These are phyloP conservation scores for Asparagopsis taxiformis DNA, from an alignment of 31 red algal species.

Conservation along the genomic window DNA sequence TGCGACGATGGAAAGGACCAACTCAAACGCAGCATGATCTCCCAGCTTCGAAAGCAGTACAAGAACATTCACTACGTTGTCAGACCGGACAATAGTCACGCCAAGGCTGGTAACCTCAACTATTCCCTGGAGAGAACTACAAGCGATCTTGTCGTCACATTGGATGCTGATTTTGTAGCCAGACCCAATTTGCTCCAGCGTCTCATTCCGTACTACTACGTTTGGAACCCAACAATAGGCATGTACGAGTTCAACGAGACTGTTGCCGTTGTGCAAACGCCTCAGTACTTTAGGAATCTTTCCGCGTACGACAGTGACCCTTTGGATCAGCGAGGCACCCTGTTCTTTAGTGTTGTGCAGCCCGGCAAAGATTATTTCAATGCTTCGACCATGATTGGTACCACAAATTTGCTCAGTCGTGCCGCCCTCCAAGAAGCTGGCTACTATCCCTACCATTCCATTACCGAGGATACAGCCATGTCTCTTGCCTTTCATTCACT, in stretches of 20 bases:
- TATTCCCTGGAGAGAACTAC: slow-evolving; percentile 68
- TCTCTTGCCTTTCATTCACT: slow-evolving; percentile 54
- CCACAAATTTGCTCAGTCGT: slow-evolving; percentile 53
- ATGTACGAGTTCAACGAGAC: slow-evolving; percentile 77
- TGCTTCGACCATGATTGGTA: slow-evolving; percentile 71
- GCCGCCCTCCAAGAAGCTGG: slow-evolving; percentile 34
- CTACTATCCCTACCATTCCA: slow-evolving; percentile 76
- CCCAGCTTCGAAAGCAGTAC: slow-evolving; percentile 51
- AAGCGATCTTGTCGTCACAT: slow-evolving; percentile 54
- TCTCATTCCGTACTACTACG: slow-evolving; percentile 65
- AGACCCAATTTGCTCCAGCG: slow-evolving; percentile 70
- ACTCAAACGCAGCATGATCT: slow-evolving; percentile 47
- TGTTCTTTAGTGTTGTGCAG: slow-evolving; percentile 56
- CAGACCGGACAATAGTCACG: slow-evolving; percentile 50
- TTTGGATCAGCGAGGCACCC: slow-evolving; percentile 55
- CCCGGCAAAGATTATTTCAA: slow-evolving; percentile 80
- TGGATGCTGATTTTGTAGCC: slow-evolving; percentile 76
- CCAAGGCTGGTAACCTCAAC: slow-evolving; percentile 76
- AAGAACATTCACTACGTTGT: slow-evolving; percentile 67
- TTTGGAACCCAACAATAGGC: slow-evolving; percentile 37
- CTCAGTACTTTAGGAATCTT: slow-evolving; percentile 68
- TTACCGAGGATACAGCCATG: slow-evolving; percentile 76
- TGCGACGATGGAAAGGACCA: slow-evolving; percentile 71
- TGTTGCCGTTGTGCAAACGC: slow-evolving; percentile 59
- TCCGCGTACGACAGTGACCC: slow-evolving; percentile 73